These are phyloP conservation scores for Cytospora paraplurivora DNA, from an alignment of 2,329 filamentous ascomycete genomes.

Conservation along the genomic window DNA sequence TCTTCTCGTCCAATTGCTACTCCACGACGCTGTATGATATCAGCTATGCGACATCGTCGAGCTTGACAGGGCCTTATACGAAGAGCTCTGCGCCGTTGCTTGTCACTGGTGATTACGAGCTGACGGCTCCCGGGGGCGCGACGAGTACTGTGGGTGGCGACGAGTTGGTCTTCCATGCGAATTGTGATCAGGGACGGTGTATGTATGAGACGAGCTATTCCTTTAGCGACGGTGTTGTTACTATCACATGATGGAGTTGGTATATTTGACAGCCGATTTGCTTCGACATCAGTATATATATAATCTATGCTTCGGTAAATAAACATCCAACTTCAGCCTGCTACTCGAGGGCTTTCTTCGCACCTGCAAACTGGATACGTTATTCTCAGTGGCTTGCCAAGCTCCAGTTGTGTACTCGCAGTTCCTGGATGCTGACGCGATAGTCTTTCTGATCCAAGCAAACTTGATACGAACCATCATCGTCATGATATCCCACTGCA, in stretches of 20 bases:
- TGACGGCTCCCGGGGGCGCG: slow-evolving; percentile 46
- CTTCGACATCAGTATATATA: no score
- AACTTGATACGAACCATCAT: no score
- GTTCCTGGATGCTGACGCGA: no score
- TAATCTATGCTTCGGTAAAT: no score
- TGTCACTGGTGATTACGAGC: slow-evolving; percentile 41
- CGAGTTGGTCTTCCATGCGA: slow-evolving; percentile 42
- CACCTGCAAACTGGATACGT: no score
- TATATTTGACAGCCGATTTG: no score
- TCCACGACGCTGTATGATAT: slow-evolving; percentile 47
- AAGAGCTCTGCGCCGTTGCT: slow-evolving; percentile 39
- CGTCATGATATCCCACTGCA: no score
- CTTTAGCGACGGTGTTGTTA: not conserved
- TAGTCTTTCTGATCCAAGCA: no score
- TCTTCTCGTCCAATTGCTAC: slow-evolving; percentile 52
- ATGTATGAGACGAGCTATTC: slow-evolving; percentile 34
- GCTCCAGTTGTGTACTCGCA: no score
- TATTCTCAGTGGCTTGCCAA: no score
- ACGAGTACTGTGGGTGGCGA: slow-evolving; percentile 38
- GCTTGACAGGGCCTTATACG: slow-evolving; percentile 43
- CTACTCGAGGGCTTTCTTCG: no score
- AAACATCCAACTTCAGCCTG: no score
- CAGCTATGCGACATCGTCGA: slow-evolving; percentile 46
- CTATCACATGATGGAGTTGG: not conserved
- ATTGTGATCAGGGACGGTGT: slow-evolving; percentile 41